Evolutionary conservation across 2,329 filamentous ascomycete species (phyloP).

Genomic region (Neophaeococcomyces mojaviensis): DNA sequence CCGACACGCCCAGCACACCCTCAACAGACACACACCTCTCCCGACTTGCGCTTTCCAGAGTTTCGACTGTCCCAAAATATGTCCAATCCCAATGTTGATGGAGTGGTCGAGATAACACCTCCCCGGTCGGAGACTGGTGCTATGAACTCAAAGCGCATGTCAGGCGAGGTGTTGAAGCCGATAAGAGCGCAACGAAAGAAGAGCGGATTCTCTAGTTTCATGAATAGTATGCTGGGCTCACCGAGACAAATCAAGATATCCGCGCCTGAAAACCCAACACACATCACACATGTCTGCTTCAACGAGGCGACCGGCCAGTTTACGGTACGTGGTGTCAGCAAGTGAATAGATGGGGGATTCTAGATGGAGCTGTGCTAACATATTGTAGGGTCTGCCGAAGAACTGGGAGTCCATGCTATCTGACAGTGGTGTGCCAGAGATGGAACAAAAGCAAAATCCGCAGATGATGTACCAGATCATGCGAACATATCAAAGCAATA

Average conservation of each 20-base stretch:
- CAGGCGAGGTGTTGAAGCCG: slow-evolving; percentile 39
- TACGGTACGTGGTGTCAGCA: slow-evolving; percentile 56
- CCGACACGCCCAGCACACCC: slow-evolving; percentile 38
- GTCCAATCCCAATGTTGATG: slow-evolving; percentile 32
- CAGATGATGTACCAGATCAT: slow-evolving; percentile 94
- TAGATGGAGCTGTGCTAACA: slow-evolving; percentile 7
- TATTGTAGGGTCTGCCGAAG: slow-evolving; percentile 72
- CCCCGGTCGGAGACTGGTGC: slow-evolving; percentile 41
- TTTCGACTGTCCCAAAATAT: slow-evolving; percentile 41
- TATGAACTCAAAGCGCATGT: slow-evolving; percentile 53
- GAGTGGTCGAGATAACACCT: slow-evolving; percentile 45
- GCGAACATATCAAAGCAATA: slow-evolving; percentile 93
- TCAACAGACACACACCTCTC: slow-evolving; percentile 44
- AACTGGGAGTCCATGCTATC: slow-evolving; percentile 96
- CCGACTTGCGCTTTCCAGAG: slow-evolving; percentile 48
- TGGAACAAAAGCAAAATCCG: slow-evolving; percentile 90
- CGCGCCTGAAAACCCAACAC: slow-evolving; percentile 93
- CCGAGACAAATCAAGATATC: slow-evolving; percentile 90
- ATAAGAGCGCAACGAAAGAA: slow-evolving; percentile 59
- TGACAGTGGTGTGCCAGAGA: slow-evolving; percentile 91
- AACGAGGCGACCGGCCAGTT: slow-evolving; percentile 95
- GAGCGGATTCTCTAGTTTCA: slow-evolving; percentile 78
- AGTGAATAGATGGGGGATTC: neutral
- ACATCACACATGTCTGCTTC: slow-evolving; percentile 96
- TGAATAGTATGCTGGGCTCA: slow-evolving; percentile 76